Percentiles rank a stretch among this genome's conserved stretches.
Conservation (phyloP, 2,329 filamentous ascomycete species). For the Zarea fungicola region DNA sequence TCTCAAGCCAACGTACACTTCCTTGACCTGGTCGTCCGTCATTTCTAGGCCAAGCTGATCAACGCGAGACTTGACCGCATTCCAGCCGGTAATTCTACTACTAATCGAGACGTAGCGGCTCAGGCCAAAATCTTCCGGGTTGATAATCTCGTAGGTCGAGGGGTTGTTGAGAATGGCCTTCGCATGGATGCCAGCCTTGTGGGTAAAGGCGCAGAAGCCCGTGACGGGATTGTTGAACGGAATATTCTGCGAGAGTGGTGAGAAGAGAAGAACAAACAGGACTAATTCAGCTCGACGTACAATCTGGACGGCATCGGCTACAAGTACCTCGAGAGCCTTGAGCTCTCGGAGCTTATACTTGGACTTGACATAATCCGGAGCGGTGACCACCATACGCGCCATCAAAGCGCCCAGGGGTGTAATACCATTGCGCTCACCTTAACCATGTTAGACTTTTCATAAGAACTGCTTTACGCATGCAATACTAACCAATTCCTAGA, state of each 20-base stretch:
- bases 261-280: not conserved
- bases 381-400: conserved; percentile 68
- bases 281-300: not conserved
- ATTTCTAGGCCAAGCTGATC: conserved; percentile 74
- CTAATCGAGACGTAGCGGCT: conserved; percentile 82
- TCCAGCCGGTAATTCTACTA: conserved; percentile 81
- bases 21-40: conserved; percentile 76
- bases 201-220: conserved; percentile 56
- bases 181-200: conserved; percentile 82
- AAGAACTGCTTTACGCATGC: not conserved
- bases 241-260: not conserved
- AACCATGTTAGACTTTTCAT: not conserved
- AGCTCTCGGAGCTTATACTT: conserved; percentile 90
- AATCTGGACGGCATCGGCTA: conserved; percentile 67
- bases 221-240: conserved; percentile 76
- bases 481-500: conserved; percentile 77
- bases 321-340: conserved; percentile 81
- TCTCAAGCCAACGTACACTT: conserved; percentile 23
- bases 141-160: conserved; percentile 58
- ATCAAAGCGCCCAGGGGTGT: conserved; percentile 59
- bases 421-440: conserved; percentile 55
- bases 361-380: conserved; percentile 75
- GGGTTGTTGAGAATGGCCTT: conserved; percentile 80
- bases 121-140: conserved; percentile 33
- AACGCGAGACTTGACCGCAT: conserved; percentile 84